Base-by-base conservation (phyloP, 352 stramenopile genomes). In the Globisporangium polare region DNA sequence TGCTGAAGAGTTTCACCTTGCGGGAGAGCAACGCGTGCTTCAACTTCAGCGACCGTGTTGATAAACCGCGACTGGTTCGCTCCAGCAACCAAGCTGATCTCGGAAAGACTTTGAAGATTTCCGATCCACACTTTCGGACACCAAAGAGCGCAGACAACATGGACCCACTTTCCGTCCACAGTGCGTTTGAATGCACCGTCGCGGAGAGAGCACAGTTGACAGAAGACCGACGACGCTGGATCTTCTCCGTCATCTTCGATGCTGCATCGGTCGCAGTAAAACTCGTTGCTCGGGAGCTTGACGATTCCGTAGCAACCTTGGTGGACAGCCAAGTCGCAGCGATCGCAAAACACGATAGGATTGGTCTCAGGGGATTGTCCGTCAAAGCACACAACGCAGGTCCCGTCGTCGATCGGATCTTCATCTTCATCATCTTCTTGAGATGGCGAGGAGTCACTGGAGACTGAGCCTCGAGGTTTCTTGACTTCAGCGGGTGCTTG, bases 331-430 rank as follows among this genome's bases (percentile, higher is more conserved):
- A 97, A 69, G 60, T 95, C 83, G 57, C 89, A 97, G 13, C 81
- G 75, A 66, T 96, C 89, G 51, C 89, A 97, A 58, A 96, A 96
- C 20, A 97, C 86, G 59, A 97, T 96, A 6, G 86, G 85, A 58
- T 96, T 95, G 10, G 77, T 77, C 63, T 97, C 89, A 0, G 88
- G 86, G 26, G 89, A 95, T 53, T 88, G 74, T 0, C 86, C 88
- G 58, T 97, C 89, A 63, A 97, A 96, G 58, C 89, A 97, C 24
- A 97, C 80, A 22, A 96, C 86, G 55, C 89, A 97, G 7, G 84
- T 95, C 0, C 86, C 87, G 46, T 96, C 87, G 65, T 96, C 87
- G 18, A 94, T 73, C 7, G 77, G 59, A 47, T 93, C 80, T 39
- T 59, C 61, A 15, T 63, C 56, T 5, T 51, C 46, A 7, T 63